Conservation (phyloP, 768 basidiomycete genomes). For the Lepiota subincarnata region DNA sequence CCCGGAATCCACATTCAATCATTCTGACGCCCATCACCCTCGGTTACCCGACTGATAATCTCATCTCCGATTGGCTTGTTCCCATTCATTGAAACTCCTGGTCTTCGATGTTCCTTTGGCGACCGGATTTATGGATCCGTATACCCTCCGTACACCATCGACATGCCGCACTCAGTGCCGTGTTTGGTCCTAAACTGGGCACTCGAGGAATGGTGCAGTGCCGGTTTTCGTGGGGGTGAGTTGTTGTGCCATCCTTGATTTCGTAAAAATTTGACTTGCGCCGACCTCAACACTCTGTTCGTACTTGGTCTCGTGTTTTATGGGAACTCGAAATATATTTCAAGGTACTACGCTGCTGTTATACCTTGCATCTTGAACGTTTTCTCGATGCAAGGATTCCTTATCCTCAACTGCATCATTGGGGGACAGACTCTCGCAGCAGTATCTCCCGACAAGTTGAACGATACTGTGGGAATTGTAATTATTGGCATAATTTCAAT, state of each 20-base stretch:
- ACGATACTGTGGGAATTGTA: constrained; percentile 36
- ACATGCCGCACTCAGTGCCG: constrained; percentile 30
- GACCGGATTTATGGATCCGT: too few species aligned
- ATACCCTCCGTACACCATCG: not conserved
- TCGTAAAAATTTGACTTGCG: too few species aligned
- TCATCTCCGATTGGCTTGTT: too few species aligned
- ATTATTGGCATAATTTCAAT: constrained; percentile 35
- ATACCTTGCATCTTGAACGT: constrained; percentile 55
- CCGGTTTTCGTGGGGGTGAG: constrained; percentile 29
- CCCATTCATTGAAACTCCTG: too few species aligned
- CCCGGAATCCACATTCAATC: too few species aligned
- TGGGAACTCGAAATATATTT: too few species aligned
- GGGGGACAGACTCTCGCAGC: constrained; percentile 65
- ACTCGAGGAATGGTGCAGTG: constrained; percentile 77
- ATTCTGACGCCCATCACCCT: too few species aligned
- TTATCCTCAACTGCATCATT: constrained; percentile 63
- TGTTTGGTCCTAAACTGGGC: constrained; percentile 79
- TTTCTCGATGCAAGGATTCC: constrained; percentile 57
- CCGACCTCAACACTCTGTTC: not conserved
- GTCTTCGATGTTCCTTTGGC: too few species aligned
- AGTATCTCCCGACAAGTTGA: constrained; percentile 34
- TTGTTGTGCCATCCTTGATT: not conserved
- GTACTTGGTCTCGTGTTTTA: too few species aligned
- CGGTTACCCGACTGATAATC: too few species aligned
- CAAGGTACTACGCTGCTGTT: constrained; percentile 53